phyloP scores from a whole-genome alignment of 176 grass and related monocot species.

The Bromus sterilis region DNA sequence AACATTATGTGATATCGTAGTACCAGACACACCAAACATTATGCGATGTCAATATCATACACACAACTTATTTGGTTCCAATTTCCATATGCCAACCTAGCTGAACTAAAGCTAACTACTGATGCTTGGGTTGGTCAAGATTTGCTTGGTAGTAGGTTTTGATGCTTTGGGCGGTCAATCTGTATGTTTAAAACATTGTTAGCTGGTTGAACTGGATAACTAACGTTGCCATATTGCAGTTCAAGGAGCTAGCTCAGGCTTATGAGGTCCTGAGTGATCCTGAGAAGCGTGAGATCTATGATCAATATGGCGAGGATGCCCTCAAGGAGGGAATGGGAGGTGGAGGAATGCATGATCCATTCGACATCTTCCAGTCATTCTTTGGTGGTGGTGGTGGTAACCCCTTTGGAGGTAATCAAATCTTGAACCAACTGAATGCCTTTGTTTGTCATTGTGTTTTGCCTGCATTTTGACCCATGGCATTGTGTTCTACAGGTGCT shows the following conservation, averaged over 20 bases:
- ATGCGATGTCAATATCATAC: too few species aligned
- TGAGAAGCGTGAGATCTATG: constrained; percentile 83
- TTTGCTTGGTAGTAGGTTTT: background rate
- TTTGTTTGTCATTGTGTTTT: too few species aligned
- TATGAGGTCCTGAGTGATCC: constrained; percentile 90
- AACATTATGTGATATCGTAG: too few species aligned
- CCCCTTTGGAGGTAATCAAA: constrained; percentile 58
- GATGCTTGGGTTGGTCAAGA: background rate
- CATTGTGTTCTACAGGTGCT: constrained; percentile 27
- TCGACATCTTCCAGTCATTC: constrained; percentile 84
- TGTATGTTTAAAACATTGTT: background rate
- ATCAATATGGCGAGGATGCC: constrained; percentile 91
- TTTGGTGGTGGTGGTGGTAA: constrained; percentile 42
- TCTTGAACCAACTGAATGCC: background rate
- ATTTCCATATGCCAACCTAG: background rate
- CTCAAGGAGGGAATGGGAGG: constrained; percentile 92
- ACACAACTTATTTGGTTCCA: background rate
- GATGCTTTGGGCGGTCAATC: background rate
- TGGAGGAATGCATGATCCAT: constrained; percentile 68
- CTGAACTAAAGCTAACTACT: background rate
- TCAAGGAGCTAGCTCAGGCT: constrained; percentile 86
- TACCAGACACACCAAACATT: too few species aligned
- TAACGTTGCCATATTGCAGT: constrained; percentile 36
- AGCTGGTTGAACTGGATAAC: background rate
- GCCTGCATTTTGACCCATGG: background rate